Percentiles rank a stretch among this genome's conserved stretches.
Evolutionary conservation across 805 yeast species (phyloP).

Genomic region (Candida tibetensis): DNA sequence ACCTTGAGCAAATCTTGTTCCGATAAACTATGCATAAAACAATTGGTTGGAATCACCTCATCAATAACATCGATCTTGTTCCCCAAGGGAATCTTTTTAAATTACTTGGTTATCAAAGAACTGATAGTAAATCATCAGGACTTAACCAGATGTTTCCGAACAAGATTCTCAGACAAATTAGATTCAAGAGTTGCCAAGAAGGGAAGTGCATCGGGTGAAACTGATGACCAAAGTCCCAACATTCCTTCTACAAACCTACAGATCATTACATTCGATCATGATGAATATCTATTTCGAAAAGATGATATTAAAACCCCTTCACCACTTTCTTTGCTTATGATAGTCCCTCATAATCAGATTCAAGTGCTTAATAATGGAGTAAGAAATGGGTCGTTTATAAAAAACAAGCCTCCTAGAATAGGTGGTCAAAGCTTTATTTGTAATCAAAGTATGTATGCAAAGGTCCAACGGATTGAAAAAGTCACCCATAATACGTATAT

Average conservation of each 20-base stretch:
- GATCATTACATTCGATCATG: conserved; percentile 20
- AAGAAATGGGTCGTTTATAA: conserved; percentile 53
- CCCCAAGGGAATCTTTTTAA: conserved; percentile 38
- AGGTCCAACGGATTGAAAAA: conserved; percentile 7
- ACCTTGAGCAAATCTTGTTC: conserved; percentile 84
- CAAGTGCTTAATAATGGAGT: conserved; percentile 58
- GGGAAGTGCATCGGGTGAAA: conserved; percentile 5
- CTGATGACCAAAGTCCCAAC: conserved; percentile 12
- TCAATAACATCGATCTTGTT: conserved; percentile 37
- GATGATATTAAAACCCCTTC: conserved; percentile 21
- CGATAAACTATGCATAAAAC: conserved; percentile 73
- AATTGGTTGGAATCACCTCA: conserved; percentile 53
- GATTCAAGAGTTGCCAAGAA: conserved; percentile 15
- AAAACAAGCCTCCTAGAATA: conserved; percentile 41
- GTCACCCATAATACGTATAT: conserved; percentile 5
- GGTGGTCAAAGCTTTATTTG: conserved; percentile 45
- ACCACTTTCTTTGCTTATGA: conserved; percentile 28
- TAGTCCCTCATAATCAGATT: conserved; percentile 17
- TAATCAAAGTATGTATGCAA: conserved; percentile 19
- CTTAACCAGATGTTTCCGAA: conserved; percentile 41
- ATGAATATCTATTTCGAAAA: conserved; percentile 26
- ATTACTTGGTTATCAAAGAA: conserved; percentile 49
- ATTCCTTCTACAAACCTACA: conserved; percentile 9
- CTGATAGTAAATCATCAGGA: conserved; percentile 24
- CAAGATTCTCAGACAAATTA: conserved; percentile 15